Percentiles rank a stretch among this genome's conserved stretches.
Conservation (phyloP, 768 basidiomycete species). For the Tephrocybe rancida region DNA sequence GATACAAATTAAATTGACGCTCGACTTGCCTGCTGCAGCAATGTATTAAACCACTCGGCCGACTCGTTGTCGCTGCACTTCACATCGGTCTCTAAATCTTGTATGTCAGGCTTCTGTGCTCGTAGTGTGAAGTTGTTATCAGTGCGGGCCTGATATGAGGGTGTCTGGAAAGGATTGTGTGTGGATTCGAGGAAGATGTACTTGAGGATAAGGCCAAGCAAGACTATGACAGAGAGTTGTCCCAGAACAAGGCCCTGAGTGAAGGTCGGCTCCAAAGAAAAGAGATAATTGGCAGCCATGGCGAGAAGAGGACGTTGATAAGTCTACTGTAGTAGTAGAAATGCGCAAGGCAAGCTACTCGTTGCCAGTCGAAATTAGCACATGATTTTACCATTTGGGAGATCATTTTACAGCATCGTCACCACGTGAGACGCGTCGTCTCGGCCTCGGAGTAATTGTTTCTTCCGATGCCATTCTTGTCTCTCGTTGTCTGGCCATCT, state of each 20-base stretch:
- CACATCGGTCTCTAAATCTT: conserved; percentile 22
- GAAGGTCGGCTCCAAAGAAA: conserved; percentile 85
- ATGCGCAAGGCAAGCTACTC: background rate
- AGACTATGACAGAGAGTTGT: conserved; percentile 82
- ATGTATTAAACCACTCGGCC: conserved; percentile 88
- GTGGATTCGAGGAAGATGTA: conserved; percentile 93
- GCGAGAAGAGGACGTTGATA: conserved; percentile 16
- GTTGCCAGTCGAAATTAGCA: conserved; percentile 2
- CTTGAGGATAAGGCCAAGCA: conserved; percentile 82
- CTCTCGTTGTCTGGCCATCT: conserved; percentile 47
- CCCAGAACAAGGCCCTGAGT: conserved; percentile 94
- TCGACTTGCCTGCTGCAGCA: conserved; percentile 72
- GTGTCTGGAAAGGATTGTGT: conserved; percentile 53
- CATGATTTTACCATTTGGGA: conserved; percentile 7
- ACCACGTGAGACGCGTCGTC: conserved; percentile 2
- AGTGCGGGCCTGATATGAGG: conserved; percentile 61
- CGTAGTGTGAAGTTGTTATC: conserved; percentile 48
- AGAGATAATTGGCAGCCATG: conserved; percentile 62
- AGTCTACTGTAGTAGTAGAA: no score
- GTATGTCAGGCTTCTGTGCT: conserved; percentile 31
- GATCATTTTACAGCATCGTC: background rate
- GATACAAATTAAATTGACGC: background rate
- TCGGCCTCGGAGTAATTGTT: background rate
- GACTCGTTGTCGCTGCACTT: conserved; percentile 56
- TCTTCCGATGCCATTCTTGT: conserved; percentile 1